Conservation (phyloP, 2,329 filamentous ascomycete species). For the Aureobasidium mangrovei region DNA sequence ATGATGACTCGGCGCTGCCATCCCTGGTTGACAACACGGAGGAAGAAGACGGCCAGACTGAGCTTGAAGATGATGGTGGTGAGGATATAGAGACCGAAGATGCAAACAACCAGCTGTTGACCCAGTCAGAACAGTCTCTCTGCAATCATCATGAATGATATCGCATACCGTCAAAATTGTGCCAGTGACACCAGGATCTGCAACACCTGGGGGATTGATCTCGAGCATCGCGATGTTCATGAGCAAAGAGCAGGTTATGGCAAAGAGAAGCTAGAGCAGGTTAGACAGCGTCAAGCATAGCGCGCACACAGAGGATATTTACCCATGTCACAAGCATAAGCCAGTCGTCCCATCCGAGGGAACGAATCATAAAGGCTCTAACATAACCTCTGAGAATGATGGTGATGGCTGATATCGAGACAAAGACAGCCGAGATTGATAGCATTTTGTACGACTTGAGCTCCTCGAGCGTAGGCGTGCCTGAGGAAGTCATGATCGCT, state of each 20-base stretch:
- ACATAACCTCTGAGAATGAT: constrained; percentile 33
- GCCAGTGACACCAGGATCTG: background rate
- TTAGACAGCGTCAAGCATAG: background rate
- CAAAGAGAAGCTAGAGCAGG: background rate
- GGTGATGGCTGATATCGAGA: constrained; percentile 31
- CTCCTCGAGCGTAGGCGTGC: background rate
- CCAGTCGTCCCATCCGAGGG: constrained; percentile 38
- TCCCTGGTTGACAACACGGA: constrained; percentile 31
- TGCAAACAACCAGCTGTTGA: constrained; percentile 22
- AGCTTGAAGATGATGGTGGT: constrained; percentile 37
- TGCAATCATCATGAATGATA: background rate
- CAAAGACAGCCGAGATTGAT: constrained; percentile 19
- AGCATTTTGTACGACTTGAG: constrained; percentile 12
- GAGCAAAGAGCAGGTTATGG: background rate
- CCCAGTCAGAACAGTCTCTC: background rate
- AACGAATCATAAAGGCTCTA: constrained; percentile 30
- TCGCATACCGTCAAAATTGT: constrained; percentile 5
- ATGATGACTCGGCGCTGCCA: constrained; percentile 31
- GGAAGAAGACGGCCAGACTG: constrained; percentile 38
- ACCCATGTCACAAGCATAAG: constrained; percentile 34
- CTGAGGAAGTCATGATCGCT: background rate
- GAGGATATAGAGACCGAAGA: constrained; percentile 33
- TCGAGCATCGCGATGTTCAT: background rate
- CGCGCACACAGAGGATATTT: constrained; percentile 9
- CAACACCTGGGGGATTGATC: background rate